Percentiles rank a stretch among this genome's conserved stretches.
phyloP scores from a whole-genome alignment of 176 grass and related monocot species.

The Luzula sylvatica region DNA sequence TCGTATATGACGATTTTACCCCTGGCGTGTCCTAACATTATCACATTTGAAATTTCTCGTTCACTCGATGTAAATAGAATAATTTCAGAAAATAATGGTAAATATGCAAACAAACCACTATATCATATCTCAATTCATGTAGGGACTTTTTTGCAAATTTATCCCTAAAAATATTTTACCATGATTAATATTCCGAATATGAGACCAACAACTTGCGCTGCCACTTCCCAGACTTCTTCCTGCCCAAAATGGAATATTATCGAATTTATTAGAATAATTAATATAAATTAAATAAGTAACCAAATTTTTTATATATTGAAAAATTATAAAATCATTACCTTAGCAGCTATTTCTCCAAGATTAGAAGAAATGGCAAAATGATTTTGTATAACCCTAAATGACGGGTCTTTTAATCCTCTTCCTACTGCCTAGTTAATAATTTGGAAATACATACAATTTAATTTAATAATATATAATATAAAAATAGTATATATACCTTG shows the following conservation, averaged over 20 bases:
- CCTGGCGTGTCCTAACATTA: slow-evolving; percentile 48
- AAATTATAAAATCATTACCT: slow-evolving; percentile 34
- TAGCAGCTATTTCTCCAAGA: slow-evolving; percentile 89
- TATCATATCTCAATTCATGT: too few relatives aligned
- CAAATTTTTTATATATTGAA: not conserved
- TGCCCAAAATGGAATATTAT: slow-evolving; percentile 18
- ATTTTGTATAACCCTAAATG: slow-evolving; percentile 86
- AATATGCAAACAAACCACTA: too few relatives aligned
- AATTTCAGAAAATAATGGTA: too few relatives aligned
- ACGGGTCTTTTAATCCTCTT: slow-evolving; percentile 88
- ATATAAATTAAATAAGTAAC: slow-evolving; percentile 6
- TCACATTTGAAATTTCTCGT: not conserved
- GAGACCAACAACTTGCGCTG: slow-evolving; percentile 69
- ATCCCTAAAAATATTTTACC: slow-evolving; percentile 39
- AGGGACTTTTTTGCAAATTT: too few relatives aligned
- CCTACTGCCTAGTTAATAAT: slow-evolving; percentile 53
- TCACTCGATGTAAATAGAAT: not conserved
- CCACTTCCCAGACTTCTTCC: slow-evolving; percentile 99
- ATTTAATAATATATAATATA: slow-evolving; percentile 3
- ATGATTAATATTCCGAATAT: slow-evolving; percentile 53
- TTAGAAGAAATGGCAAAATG: slow-evolving; percentile 79
- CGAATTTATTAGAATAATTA: not conserved
- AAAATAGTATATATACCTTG: slow-evolving; percentile 51
- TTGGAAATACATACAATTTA: slow-evolving; percentile 4
- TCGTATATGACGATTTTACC: slow-evolving; percentile 61